These are phyloP conservation scores for Apiotrichum veenhuisii DNA, from an alignment of 1,284 basidiomycete genomes.

Conservation along the genomic window DNA sequence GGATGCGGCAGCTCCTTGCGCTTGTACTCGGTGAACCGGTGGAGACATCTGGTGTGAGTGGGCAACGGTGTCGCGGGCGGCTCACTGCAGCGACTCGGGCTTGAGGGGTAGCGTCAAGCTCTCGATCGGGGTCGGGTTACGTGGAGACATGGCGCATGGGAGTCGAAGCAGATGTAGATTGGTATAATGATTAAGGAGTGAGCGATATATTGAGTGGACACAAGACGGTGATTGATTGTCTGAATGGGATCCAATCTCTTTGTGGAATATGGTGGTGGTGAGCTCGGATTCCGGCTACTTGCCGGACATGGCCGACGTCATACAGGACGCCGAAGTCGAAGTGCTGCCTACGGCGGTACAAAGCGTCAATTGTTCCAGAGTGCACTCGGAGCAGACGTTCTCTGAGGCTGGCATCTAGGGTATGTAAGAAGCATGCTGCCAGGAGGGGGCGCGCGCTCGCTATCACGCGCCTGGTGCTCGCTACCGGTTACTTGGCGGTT, in stretches of 20 bases:
- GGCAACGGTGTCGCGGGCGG: no score
- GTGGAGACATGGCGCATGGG: constrained; percentile 13
- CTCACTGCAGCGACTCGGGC: constrained; percentile 38
- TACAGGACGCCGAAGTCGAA: not conserved
- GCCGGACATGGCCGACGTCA: constrained; percentile 5
- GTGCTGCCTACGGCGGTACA: no score
- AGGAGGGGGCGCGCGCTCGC: not conserved
- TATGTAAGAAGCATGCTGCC: no score
- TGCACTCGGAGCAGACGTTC: no score
- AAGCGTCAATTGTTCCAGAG: no score
- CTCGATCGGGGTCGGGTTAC: constrained; percentile 33
- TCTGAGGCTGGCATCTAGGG: no score
- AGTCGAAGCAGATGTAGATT: not conserved
- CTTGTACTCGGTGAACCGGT: constrained; percentile 34
- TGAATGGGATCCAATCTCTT: no score
- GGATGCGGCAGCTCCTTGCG: constrained; percentile 16
- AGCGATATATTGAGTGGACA: no score
- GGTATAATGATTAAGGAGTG: no score
- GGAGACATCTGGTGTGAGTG: constrained; percentile 34
- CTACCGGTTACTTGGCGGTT: no score
- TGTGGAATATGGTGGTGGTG: not conserved
- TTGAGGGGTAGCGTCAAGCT: constrained; percentile 40
- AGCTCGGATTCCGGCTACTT: not conserved
- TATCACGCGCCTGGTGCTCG: no score
- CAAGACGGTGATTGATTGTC: no score